These are phyloP conservation scores for Phialocephala sp. DNA, from an alignment of 2,329 filamentous ascomycete species.

Conservation along the genomic window DNA sequence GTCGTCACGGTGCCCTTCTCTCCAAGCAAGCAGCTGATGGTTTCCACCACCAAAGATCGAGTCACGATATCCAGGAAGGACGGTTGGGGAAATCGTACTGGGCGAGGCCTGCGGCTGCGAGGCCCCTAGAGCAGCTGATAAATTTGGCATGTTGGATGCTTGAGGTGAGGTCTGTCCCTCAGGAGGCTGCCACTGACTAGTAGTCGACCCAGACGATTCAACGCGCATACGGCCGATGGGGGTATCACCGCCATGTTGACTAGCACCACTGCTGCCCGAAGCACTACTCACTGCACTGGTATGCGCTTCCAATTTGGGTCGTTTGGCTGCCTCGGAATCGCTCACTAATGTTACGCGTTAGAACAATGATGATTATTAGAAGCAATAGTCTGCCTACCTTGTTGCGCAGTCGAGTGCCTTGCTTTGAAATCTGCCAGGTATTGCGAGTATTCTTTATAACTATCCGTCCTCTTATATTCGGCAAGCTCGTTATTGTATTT, in stretches of 20 bases:
- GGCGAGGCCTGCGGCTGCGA: constrained; percentile 31
- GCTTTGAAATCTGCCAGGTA: constrained; percentile 82
- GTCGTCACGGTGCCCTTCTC: constrained; percentile 38
- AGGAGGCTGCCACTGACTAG: constrained; percentile 31
- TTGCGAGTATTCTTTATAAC: constrained; percentile 70
- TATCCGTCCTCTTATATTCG: constrained; percentile 78
- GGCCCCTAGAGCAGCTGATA: constrained; percentile 17
- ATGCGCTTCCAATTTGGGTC: constrained; percentile 41
- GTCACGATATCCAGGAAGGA: constrained; percentile 43
- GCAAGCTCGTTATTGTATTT: constrained; percentile 74
- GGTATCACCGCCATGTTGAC: constrained; percentile 31
- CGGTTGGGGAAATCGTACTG: constrained; percentile 28
- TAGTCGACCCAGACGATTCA: constrained; percentile 33
- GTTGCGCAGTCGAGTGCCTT: constrained; percentile 64
- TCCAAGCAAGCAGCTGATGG: constrained; percentile 37
- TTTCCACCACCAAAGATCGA: constrained; percentile 31
- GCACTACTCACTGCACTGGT: constrained; percentile 36
- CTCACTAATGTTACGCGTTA: constrained; percentile 23
- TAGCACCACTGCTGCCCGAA: constrained; percentile 35
- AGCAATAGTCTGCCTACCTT: constrained; percentile 50
- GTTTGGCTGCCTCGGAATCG: constrained; percentile 39
- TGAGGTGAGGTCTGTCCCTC: constrained; percentile 26
- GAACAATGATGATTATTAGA: background rate
- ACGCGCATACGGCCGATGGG: constrained; percentile 28
- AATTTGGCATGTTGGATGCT: constrained; percentile 24